A percentile compares a stretch with the other conserved stretches of the same genome.
Conservation (phyloP, 495 filamentous ascomycete genomes). For the Neurospora tetrasperma region DNA sequence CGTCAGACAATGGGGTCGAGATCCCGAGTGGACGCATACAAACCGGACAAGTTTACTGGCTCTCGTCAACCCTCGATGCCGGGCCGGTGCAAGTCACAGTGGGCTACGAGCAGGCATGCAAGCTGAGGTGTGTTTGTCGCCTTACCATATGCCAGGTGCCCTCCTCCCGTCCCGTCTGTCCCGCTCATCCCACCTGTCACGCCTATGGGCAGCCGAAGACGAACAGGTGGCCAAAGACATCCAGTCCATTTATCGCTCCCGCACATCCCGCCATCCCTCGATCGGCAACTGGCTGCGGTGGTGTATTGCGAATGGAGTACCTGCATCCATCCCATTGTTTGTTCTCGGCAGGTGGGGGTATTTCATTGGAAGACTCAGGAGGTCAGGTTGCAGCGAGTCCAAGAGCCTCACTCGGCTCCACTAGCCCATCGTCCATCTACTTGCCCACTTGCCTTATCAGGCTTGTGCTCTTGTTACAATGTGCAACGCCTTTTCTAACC, state of each 20-base stretch:
- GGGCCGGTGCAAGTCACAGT: not conserved
- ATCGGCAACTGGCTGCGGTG: not conserved
- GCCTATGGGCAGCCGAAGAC: not conserved
- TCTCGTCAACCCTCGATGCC: not conserved
- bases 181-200: not conserved
- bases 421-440: not conserved
- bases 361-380: not conserved
- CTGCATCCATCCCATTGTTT: not conserved
- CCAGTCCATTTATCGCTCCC: not conserved
- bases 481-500: not conserved
- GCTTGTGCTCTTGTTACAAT: not conserved
- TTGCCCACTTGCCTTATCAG: not conserved
- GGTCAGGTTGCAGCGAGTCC: not conserved
- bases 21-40: not conserved
- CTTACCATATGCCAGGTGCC: not conserved
- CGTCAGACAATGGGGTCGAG: not conserved
- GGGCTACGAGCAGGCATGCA: not conserved
- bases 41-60: not conserved
- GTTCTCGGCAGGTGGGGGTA: not conserved
- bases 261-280: not conserved
- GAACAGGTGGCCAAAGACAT: not conserved
- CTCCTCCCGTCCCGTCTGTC: not conserved
- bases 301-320: not conserved
- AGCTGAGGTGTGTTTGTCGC: not conserved
- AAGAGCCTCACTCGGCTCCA: not conserved